These are phyloP conservation scores for Phytopythium chamaehyphon DNA, from an alignment of 352 stramenopile species.

Conservation along the genomic window DNA sequence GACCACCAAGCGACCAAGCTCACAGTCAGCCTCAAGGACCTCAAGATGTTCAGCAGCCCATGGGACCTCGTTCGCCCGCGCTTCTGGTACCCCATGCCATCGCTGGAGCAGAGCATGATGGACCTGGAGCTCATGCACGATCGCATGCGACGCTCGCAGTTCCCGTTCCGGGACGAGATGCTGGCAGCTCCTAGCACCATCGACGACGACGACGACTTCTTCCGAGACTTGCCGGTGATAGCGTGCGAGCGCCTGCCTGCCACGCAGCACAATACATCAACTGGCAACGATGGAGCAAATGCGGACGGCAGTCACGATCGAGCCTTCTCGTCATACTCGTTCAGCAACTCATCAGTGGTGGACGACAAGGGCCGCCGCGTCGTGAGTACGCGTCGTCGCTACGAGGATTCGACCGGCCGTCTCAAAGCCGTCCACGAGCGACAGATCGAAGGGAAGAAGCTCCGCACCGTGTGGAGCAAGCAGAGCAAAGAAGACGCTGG, in stretches of 20 bases:
- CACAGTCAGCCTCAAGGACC: not conserved
- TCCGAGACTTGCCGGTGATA: conserved; percentile 37
- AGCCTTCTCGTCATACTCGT: conserved; percentile 42
- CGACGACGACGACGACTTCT: conserved; percentile 50
- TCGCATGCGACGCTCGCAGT: conserved; percentile 18
- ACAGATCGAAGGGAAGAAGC: conserved; percentile 32
- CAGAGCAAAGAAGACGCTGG: conserved; percentile 24
- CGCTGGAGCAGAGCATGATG: conserved; percentile 45
- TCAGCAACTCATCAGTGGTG: conserved; percentile 33
- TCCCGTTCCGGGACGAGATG: conserved; percentile 18
- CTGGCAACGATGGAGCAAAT: not conserved
- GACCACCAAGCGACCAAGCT: not conserved
- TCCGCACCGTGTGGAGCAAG: conserved; percentile 33
- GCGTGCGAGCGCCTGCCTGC: conserved; percentile 13
- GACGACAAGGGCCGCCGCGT: conserved; percentile 33
- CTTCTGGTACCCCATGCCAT: conserved; percentile 45
- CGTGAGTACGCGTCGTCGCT: conserved; percentile 28
- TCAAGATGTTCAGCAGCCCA: conserved; percentile 20
- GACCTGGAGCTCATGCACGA: conserved; percentile 33
- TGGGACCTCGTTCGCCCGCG: conserved; percentile 45
- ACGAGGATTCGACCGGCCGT: conserved; percentile 43
- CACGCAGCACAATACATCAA: conserved; percentile 1
- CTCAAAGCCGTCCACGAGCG: conserved; percentile 43
- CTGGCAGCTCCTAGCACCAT: conserved; percentile 14
- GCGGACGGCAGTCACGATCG: conserved; percentile 4